Percentiles rank a stretch among this genome's conserved stretches.
These are phyloP conservation scores for Corniculantispora saksenae DNA, from an alignment of 2,329 filamentous ascomycete genomes.

Conservation along the genomic window DNA sequence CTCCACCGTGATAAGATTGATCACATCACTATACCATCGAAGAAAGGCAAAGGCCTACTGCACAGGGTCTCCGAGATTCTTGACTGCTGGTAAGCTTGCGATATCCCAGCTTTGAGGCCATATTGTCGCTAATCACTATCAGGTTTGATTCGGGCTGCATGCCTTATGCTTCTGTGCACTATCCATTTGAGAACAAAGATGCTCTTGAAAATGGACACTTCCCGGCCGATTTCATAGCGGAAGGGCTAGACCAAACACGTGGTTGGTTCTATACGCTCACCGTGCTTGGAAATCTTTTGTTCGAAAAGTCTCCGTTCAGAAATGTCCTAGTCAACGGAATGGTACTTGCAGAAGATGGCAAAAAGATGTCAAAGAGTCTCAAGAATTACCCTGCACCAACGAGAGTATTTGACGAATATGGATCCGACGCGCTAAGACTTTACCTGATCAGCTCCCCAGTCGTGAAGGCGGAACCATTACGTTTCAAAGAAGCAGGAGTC, in stretches of 20 bases:
- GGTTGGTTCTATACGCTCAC: slow-evolving; percentile 33
- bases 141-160: slow-evolving; percentile 88
- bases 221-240: slow-evolving; percentile 31
- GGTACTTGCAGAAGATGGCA: slow-evolving; percentile 31
- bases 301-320: slow-evolving; percentile 29
- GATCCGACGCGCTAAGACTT: slow-evolving; percentile 30
- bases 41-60: slow-evolving; percentile 80
- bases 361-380: slow-evolving; percentile 33
- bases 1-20: slow-evolving; percentile 93
- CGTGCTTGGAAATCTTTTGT: slow-evolving; percentile 29
- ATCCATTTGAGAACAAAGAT: slow-evolving; percentile 29
- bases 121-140: neutral
- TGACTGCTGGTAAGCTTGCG: slow-evolving; percentile 71
- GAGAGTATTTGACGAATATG: slow-evolving; percentile 26
- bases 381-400: slow-evolving; percentile 30
- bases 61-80: slow-evolving; percentile 85
- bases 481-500: slow-evolving; percentile 30
- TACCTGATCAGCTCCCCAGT: slow-evolving; percentile 33
- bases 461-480: slow-evolving; percentile 28
- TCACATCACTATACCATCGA: slow-evolving; percentile 88
- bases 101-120: neutral
- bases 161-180: slow-evolving; percentile 30
- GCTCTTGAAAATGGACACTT: slow-evolving; percentile 25
- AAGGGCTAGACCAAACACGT: slow-evolving; percentile 31
- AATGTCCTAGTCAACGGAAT: slow-evolving; percentile 32